Conservation (phyloP, 495 filamentous ascomycete species). For the Penicillium bialowiezense region DNA sequence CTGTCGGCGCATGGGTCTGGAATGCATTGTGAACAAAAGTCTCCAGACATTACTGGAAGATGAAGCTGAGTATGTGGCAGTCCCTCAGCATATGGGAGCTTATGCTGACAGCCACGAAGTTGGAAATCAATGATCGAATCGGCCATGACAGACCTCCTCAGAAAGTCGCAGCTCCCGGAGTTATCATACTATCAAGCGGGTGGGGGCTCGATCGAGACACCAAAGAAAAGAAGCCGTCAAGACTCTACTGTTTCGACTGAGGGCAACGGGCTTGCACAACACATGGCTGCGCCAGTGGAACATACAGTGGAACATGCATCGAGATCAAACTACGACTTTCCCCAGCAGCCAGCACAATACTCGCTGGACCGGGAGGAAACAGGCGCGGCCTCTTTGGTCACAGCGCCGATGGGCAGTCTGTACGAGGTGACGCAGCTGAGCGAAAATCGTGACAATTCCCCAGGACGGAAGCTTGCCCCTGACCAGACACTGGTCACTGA, state of each 20-base stretch:
- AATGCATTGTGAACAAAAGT: constrained; percentile 55
- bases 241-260: constrained; percentile 41
- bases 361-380: constrained; percentile 44
- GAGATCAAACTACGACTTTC: constrained; percentile 19
- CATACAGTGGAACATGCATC: constrained; percentile 8
- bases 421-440: constrained; percentile 60
- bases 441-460: constrained; percentile 40
- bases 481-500: constrained; percentile 47
- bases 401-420: constrained; percentile 57
- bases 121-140: constrained; percentile 48
- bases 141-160: constrained; percentile 45
- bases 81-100: neutral
- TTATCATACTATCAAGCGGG: constrained; percentile 44
- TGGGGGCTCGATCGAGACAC: constrained; percentile 33
- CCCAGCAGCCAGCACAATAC: constrained; percentile 35
- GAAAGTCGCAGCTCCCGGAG: constrained; percentile 44
- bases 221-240: constrained; percentile 37
- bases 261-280: constrained; percentile 17
- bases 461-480: constrained; percentile 30
- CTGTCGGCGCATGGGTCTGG: constrained; percentile 49
- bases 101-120: constrained; percentile 17
- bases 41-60: constrained; percentile 53
- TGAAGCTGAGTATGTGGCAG: constrained; percentile 42
- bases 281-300: constrained; percentile 18
- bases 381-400: constrained; percentile 42